These are phyloP conservation scores for Avena atlantica DNA, from an alignment of 176 grass and related monocot genomes.

Conservation along the genomic window DNA sequence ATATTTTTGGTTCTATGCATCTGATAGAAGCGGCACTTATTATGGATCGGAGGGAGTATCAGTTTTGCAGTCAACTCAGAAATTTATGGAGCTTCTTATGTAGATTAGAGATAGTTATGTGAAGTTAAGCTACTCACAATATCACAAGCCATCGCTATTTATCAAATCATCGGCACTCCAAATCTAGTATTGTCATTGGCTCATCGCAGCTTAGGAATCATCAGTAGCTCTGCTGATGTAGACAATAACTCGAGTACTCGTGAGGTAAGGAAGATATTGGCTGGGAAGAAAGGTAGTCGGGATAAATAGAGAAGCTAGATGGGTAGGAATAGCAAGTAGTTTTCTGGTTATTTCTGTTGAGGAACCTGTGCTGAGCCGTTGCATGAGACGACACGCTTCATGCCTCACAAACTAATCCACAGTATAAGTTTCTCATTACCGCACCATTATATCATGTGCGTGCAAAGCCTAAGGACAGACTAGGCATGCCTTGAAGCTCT, in stretches of 20 bases:
- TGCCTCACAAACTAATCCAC: background rate
- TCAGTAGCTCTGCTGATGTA: too few relatives aligned
- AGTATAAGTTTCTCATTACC: background rate
- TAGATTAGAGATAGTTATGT: too few relatives aligned
- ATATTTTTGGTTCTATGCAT: constrained; percentile 12
- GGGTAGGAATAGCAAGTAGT: background rate
- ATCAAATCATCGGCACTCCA: too few relatives aligned
- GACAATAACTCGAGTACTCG: too few relatives aligned
- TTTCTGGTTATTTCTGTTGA: background rate
- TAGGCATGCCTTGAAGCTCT: background rate
- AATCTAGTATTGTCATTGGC: too few relatives aligned
- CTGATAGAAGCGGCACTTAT: background rate
- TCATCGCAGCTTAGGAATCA: too few relatives aligned
- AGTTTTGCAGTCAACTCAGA: background rate
- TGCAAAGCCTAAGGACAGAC: background rate
- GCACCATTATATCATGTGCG: background rate
- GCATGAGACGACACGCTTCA: background rate
- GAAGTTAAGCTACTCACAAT: too few relatives aligned
- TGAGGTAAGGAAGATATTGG: too few relatives aligned
- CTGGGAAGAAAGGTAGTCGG: background rate
- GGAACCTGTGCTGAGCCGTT: background rate
- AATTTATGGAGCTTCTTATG: background rate
- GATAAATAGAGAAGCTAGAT: background rate
- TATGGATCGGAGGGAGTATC: background rate
- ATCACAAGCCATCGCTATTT: too few relatives aligned